A percentile compares a stretch with the other conserved stretches of the same genome.
Evolutionary conservation across 495 filamentous ascomycete genomes (phyloP).

Genomic region (Xanthoparmelia taractica): DNA sequence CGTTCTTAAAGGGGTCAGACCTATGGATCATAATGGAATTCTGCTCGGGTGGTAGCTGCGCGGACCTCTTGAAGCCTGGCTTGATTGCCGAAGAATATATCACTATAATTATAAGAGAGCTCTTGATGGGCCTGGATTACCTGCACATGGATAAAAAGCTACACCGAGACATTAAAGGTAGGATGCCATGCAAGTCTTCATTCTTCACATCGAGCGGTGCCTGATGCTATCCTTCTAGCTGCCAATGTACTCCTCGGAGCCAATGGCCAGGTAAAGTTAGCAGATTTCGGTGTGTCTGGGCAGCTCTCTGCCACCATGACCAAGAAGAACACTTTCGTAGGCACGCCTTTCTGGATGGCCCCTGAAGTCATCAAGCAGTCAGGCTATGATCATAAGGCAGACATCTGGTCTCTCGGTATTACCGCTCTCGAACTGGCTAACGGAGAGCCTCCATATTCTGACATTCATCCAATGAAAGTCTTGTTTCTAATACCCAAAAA

Average conservation of each 20-base stretch:
- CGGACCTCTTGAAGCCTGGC: constrained; percentile 85
- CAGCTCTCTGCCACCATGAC: constrained; percentile 99
- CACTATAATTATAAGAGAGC: constrained; percentile 82
- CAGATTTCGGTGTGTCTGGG: constrained; percentile 94
- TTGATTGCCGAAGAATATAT: constrained; percentile 91
- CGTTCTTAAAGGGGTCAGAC: constrained; percentile 88
- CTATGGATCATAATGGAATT: constrained; percentile 98
- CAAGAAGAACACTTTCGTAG: constrained; percentile 98
- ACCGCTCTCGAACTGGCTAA: constrained; percentile 88
- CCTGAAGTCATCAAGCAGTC: constrained; percentile 98
- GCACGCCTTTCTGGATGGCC: constrained; percentile 99
- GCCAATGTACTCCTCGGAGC: constrained; percentile 82
- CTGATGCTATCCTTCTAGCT: constrained; percentile 41
- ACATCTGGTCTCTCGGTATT: constrained; percentile 98
- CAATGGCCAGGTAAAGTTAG: constrained; percentile 91
- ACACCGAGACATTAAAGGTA: constrained; percentile 95
- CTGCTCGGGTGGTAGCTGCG: constrained; percentile 86
- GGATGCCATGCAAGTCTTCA: constrained; percentile 4
- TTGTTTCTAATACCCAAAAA: constrained; percentile 96
- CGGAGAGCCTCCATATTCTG: constrained; percentile 90
- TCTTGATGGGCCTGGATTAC: constrained; percentile 85
- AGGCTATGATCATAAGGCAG: constrained; percentile 96
- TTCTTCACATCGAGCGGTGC: background rate
- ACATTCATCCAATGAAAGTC: constrained; percentile 99
- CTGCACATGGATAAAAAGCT: constrained; percentile 92